Base-by-base conservation (phyloP, 2,329 filamentous ascomycete species). In the Achaetomium macrosporum region DNA sequence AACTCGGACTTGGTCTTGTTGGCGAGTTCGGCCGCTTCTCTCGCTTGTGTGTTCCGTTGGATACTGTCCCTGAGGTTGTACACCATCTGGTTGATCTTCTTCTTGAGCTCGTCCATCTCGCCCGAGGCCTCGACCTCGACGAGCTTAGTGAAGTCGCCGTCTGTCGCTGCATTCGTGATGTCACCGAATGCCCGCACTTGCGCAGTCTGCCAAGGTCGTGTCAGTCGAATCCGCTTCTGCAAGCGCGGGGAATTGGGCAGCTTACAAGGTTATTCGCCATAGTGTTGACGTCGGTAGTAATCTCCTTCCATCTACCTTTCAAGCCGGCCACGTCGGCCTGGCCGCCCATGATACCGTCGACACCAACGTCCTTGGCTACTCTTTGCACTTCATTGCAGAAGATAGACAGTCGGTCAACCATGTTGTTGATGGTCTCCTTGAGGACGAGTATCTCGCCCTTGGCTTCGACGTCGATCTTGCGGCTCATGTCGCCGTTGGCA, bases 11-110 rank as follows among this genome's bases (percentile, higher is more conserved):
- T 99, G 40, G 92, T 97, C 73, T 95, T 92, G 76, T 96, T 97
- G 58, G 93, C 93, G 67, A 96, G 76, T 69, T 99, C 93, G 64
- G 93, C 93, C 43, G 92, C 91, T 71, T 97, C 92, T 70, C 93
- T 87, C 53, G 93, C 93, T 60, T 91, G 89, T 3, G 91, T 96
- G 68, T 97, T 99, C 68, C 90, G 84, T 69, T 97, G 91, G 61
- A 99, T 96, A 77, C 88, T 95, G 71, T 97, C 93, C 61, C 92
- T 79, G 57, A 99, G 74, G 67, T 95, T 96, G 67, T 88, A 93
- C 49, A 97, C 91, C 93, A 99, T 99, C 74, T 95, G 89, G 69
- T 97, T 99, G 79, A 99, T 97, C 77, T 97, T 97, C 64, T 91
- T 85, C 73, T 99, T 99, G 63, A 99, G 78, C 70, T 97, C 92